Evolutionary conservation across 1,139 yeast genomes (phyloP), one percentile per base, ranked within the genome.

Genomic region (Candida glucosophila): DNA sequence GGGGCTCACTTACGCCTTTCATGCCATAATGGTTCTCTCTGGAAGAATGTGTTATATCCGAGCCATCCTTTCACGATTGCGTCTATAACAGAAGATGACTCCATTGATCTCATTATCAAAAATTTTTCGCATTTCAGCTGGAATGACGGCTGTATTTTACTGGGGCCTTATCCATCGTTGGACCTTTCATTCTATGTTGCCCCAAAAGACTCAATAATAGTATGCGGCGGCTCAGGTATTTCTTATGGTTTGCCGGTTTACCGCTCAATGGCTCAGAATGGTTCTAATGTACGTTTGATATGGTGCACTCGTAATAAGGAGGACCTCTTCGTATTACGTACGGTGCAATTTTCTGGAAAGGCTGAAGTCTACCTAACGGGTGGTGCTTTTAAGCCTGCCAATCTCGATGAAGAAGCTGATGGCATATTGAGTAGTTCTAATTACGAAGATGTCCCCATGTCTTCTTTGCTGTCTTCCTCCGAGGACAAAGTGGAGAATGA

Each of bases 171-270:
- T 29, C 44, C 52, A 2, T 37, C 61, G 7, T 28, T 55, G 6
- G 43, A 52, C 2, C 39, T 40, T 5, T 46, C 44, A 6, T 49
- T 53, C 23, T 48, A 48, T 31, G 34, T 45, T 22, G 57, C 73
- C 1, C 75, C 73, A 0, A 67, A 67, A 21, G 62, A 70, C 27
- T 70, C 77, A 0, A 48, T 67, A 6, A 64, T 85, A 6, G 51
- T 85, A 4, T 80, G 86, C 18, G 96, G 95, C 6, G 96, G 96
- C 0, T 73, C 93, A 0, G 96, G 95, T 0, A 67, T 86, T 5
- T 77, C 95, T 0, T 71, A 74, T 40, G 90, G 83, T 0, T 54
- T 83, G 3, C 82, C 93, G 0, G 34, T 79, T 3, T 60, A 52
- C 42, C 45, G 56, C 32, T 53, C 58, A 35, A 60, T 73, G 26